Evolutionary conservation across 176 grass and related monocot species (phyloP).

Genomic region (Carex myosuroides): DNA sequence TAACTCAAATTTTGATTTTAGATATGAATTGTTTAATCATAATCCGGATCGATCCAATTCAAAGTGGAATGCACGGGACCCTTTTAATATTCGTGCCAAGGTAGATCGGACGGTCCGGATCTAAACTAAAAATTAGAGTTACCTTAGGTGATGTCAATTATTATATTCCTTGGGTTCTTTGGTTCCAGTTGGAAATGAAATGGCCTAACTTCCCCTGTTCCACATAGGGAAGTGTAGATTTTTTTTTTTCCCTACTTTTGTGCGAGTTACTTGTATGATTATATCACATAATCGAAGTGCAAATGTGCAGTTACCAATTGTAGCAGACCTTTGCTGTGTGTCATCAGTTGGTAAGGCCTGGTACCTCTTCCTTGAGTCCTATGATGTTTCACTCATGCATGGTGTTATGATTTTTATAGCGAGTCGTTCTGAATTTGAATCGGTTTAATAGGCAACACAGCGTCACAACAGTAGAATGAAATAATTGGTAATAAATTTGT

Average conservation of each 20-base stretch:
- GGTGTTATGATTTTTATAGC: neutral
- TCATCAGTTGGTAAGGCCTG: neutral
- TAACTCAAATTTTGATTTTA: too few relatives aligned
- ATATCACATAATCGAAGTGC: neutral
- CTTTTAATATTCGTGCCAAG: too few relatives aligned
- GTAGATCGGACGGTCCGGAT: too few relatives aligned
- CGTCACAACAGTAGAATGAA: neutral
- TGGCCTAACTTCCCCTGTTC: neutral
- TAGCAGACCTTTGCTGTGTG: neutral
- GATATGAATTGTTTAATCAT: too few relatives aligned
- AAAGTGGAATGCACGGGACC: too few relatives aligned
- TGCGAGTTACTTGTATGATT: too few relatives aligned
- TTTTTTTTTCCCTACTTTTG: neutral
- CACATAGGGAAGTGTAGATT: neutral
- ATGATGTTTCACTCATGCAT: neutral
- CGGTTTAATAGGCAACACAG: neutral
- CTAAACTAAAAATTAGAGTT: too few relatives aligned
- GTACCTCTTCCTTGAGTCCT: neutral
- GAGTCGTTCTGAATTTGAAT: neutral
- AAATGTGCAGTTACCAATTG: neutral
- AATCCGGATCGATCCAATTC: too few relatives aligned
- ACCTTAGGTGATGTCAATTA: too few relatives aligned
- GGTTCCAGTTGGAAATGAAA: neutral
- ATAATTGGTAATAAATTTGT: neutral
- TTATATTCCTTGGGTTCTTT: too few relatives aligned